A percentile compares a stretch with the other conserved stretches of the same genome.
Evolutionary conservation across 306 rosid species (phyloP).

Genomic region (Morella rubra): DNA sequence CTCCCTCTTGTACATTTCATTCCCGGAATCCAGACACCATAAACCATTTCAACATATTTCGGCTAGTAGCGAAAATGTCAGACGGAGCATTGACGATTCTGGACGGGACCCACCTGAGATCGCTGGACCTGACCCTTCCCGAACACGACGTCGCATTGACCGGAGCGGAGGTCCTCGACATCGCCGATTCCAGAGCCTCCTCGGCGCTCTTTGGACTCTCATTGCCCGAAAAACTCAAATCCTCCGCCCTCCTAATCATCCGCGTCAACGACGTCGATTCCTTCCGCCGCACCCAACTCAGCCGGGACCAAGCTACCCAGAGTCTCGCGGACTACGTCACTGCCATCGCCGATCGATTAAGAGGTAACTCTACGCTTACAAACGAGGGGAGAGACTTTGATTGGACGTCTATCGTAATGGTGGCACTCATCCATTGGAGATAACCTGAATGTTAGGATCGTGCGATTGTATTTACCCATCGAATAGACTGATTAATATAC

Average conservation of each 20-base stretch:
- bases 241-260: constrained; percentile 60
- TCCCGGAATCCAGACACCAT: no score
- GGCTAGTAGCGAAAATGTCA: constrained; percentile 62
- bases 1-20: no score
- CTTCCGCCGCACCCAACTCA: constrained; percentile 38
- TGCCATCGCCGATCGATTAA: constrained; percentile 77
- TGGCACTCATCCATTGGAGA: no score
- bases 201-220: constrained; percentile 59
- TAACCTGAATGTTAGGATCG: background rate
- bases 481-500: background rate
- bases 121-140: constrained; percentile 46
- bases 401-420: no score
- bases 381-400: no score
- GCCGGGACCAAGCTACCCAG: constrained; percentile 43
- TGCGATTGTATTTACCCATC: background rate
- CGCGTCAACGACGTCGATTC: constrained; percentile 15
- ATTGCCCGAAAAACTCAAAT: constrained; percentile 52
- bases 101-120: constrained; percentile 63
- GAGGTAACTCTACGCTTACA: constrained; percentile 39
- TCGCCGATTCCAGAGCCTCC: constrained; percentile 60
- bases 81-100: constrained; percentile 55
- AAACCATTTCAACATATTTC: no score
- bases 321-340: constrained; percentile 50
- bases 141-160: constrained; percentile 30
- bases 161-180: constrained; percentile 63